Evolutionary conservation across 345 rosid genomes (phyloP), one percentile per base, ranked within the genome.

Genomic region (Kernera saxatilis): DNA sequence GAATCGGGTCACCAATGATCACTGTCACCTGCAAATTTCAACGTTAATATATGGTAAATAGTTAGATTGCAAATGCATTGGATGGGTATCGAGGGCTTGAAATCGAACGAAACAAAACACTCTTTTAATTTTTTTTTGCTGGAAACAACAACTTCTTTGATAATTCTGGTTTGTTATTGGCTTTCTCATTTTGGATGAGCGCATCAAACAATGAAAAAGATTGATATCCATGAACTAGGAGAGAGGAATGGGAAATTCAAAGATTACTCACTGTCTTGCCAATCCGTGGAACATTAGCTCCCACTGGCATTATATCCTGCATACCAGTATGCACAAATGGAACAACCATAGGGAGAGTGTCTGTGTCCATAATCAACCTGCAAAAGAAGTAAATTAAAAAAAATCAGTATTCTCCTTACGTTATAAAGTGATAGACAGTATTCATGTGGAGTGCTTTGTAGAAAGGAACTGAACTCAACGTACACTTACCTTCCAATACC

Each of bases 281-380:
- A 73, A 91, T 85, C 72, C 94, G 86, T 17, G 99, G 99, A 59
- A 91, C 72, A 65, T 43, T 91, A 64, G 96, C 86, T 69, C 99
- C 99, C 17, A 91, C 55, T 5, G 99, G 99, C 99, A 94, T 91
- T 71, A 94, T 80, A 25, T 94, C 96, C 26, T 94, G 97, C 97
- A 91, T 91, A 54, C 99, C 99, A 19, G 84, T 79, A 72, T 94
- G 99, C 26, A 87, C 99, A 81, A 94, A 94, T 26, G 98, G 99
- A 45, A 94, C 79, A 63, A 94, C 98, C 77, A 89, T 72, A 0
- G 99, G 99, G 48, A 84, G 60, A 40, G 70, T 82, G 70, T 94
- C 99, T 21, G 96, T 84, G 52, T 94, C 99, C 56, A 94, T 84
- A 69, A 94, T 77, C 79, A 94, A 80, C 84, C 99, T 94, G 77